Percentiles rank a stretch among this genome's conserved stretches.
Evolutionary conservation across 306 rosid genomes (phyloP).

Genomic region (Prunus mume): DNA sequence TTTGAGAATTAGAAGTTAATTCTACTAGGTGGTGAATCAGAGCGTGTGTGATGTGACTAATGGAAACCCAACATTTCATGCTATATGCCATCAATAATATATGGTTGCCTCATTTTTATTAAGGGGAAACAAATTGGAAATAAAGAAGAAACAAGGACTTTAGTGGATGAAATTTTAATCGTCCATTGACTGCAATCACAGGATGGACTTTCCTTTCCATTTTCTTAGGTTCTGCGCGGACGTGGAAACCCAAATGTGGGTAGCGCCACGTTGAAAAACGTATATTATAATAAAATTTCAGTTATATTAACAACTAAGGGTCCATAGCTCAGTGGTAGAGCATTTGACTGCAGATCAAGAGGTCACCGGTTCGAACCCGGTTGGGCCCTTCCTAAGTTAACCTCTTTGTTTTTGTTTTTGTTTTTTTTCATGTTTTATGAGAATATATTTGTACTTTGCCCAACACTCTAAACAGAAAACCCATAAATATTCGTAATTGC

Average conservation of each 20-base stretch:
- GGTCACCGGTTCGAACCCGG: conserved; percentile 73
- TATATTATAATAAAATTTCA: no score
- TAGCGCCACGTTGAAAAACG: no score
- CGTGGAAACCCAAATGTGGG: no score
- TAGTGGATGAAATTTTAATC: no score
- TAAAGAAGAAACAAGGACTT: not conserved
- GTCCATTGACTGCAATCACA: no score
- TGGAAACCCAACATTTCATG: not conserved
- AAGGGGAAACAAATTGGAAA: not conserved
- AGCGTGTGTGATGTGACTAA: not conserved
- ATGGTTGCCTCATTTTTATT: no score
- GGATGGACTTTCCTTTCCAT: no score
- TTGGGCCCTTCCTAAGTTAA: conserved; percentile 47
- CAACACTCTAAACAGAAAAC: not conserved
- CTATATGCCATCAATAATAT: not conserved
- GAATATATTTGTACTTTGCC: not conserved
- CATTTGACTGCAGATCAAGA: conserved; percentile 83
- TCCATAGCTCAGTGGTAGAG: conserved; percentile 92
- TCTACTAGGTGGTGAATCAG: not conserved
- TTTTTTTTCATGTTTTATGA: no score
- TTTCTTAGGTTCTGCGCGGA: no score
- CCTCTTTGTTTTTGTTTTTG: no score
- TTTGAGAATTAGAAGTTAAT: not conserved
- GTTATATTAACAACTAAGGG: not conserved
- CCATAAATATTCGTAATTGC: not conserved